Conservation (phyloP, 2,329 filamentous ascomycete species). For the Paecilomyces formosus region DNA sequence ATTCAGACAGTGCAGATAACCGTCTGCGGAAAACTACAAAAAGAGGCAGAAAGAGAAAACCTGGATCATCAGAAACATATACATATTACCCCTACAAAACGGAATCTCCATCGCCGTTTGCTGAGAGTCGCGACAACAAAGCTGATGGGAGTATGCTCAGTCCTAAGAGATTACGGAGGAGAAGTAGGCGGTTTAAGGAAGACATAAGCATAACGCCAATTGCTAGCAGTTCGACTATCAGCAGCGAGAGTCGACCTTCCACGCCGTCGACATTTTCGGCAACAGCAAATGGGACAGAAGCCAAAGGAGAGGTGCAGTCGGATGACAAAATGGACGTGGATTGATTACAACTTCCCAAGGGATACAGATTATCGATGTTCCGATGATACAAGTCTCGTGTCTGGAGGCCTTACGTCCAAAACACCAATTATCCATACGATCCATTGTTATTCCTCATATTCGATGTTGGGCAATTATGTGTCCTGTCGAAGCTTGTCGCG, state of each 20-base stretch:
- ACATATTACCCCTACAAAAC: slow-evolving; percentile 1
- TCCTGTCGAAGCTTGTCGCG: background rate
- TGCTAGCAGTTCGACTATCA: slow-evolving; percentile 7
- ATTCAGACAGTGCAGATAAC: slow-evolving; percentile 15
- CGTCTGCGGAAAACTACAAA: slow-evolving; percentile 6
- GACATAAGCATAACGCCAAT: slow-evolving; percentile 3
- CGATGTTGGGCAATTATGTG: background rate
- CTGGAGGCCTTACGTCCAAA: background rate
- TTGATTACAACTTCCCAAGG: slow-evolving; percentile 8
- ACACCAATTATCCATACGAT: background rate
- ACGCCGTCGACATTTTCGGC: slow-evolving; percentile 14
- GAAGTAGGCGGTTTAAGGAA: slow-evolving; percentile 13
- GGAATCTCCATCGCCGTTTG: slow-evolving; percentile 1
- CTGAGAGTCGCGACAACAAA: slow-evolving; percentile 8
- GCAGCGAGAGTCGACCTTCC: slow-evolving; percentile 12
- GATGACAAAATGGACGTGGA: slow-evolving; percentile 29
- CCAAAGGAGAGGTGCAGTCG: slow-evolving; percentile 6
- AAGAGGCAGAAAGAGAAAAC: slow-evolving; percentile 29
- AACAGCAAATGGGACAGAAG: slow-evolving; percentile 11
- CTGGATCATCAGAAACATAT: slow-evolving; percentile 8
- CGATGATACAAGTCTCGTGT: background rate
- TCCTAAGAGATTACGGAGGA: slow-evolving; percentile 19
- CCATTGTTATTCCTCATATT: background rate
- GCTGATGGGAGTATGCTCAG: slow-evolving; percentile 8
- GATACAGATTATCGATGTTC: background rate